phyloP scores from a whole-genome alignment of 495 filamentous ascomycete species.

The Penicilliopsis zonata region DNA sequence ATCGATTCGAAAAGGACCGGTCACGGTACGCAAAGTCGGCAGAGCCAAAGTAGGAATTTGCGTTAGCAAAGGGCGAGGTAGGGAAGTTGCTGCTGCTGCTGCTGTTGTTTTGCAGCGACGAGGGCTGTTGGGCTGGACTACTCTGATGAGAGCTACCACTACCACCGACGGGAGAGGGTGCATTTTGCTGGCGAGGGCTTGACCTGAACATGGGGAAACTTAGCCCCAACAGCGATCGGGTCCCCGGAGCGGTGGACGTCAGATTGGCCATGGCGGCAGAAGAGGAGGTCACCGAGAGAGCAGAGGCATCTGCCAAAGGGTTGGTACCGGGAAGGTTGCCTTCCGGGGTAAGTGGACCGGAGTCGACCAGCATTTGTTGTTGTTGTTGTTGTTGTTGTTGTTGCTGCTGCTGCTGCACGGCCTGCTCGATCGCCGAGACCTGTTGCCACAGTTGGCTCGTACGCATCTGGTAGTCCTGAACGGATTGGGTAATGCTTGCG shows the following conservation, averaged over 20 bases:
- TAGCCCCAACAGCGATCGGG: conserved; percentile 26
- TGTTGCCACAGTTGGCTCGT: conserved; percentile 39
- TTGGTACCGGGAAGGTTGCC: conserved; percentile 37
- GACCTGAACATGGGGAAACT: conserved; percentile 27
- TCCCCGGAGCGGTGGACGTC: conserved; percentile 19
- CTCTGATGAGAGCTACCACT: conserved; percentile 23
- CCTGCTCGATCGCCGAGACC: conserved; percentile 32
- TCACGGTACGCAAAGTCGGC: conserved; percentile 26
- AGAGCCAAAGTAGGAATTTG: conserved; percentile 21
- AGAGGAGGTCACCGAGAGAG: too few relatives aligned
- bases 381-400: conserved; percentile 28
- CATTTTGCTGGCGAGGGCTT: conserved; percentile 29
- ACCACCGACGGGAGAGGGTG: conserved; percentile 22
- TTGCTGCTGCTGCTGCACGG: conserved; percentile 28
- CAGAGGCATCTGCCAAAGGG: conserved; percentile 19
- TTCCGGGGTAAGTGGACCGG: conserved; percentile 36
- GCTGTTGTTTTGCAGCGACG: conserved; percentile 24
- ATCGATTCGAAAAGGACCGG: conserved; percentile 38
- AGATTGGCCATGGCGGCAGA: conserved; percentile 11
- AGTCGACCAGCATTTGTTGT: conserved; percentile 32
- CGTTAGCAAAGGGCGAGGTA: conserved; percentile 21
- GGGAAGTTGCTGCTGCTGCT: too few relatives aligned
- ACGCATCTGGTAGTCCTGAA: conserved; percentile 35
- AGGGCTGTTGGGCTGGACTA: conserved; percentile 23
- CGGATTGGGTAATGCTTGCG: conserved; percentile 26